Evolutionary conservation across 148 eudicot species (phyloP).

Genomic region (Linanthus parryae): DNA sequence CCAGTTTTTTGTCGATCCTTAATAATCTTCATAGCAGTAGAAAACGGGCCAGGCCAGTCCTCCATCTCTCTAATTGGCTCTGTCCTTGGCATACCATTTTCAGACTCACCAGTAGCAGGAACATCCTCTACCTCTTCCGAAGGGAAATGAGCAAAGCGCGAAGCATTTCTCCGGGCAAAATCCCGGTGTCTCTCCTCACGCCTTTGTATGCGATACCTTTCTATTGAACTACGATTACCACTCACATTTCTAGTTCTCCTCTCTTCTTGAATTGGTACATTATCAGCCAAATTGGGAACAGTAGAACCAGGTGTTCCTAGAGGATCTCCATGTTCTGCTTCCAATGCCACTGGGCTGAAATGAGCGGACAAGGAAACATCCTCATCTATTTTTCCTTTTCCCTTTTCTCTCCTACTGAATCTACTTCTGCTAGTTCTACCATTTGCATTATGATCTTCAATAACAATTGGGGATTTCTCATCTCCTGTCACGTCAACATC

Average conservation of each 20-base stretch:
- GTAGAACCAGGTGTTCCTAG: neutral
- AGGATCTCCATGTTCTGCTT: neutral
- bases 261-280: neutral
- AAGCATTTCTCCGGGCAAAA: slow-evolving; percentile 52
- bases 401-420: slow-evolving; percentile 49
- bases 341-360: slow-evolving; percentile 6
- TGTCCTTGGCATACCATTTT: slow-evolving; percentile 20
- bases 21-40: slow-evolving; percentile 82
- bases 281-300: neutral
- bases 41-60: slow-evolving; percentile 97
- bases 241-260: neutral
- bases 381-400: slow-evolving; percentile 34
- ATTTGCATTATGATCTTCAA: neutral
- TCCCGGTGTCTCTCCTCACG: slow-evolving; percentile 27
- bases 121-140: slow-evolving; percentile 28
- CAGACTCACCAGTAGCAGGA: slow-evolving; percentile 23
- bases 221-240: neutral
- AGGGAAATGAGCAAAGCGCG: slow-evolving; percentile 54
- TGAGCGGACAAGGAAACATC: slow-evolving; percentile 7
- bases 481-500: neutral
- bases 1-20: slow-evolving; percentile 47
- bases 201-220: slow-evolving; percentile 1
- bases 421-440: slow-evolving; percentile 12
- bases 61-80: slow-evolving; percentile 25
- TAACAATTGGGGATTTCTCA: slow-evolving; percentile 1